phyloP scores from a whole-genome alignment of 805 yeast species.

The Sugiyamaella smithiae region DNA sequence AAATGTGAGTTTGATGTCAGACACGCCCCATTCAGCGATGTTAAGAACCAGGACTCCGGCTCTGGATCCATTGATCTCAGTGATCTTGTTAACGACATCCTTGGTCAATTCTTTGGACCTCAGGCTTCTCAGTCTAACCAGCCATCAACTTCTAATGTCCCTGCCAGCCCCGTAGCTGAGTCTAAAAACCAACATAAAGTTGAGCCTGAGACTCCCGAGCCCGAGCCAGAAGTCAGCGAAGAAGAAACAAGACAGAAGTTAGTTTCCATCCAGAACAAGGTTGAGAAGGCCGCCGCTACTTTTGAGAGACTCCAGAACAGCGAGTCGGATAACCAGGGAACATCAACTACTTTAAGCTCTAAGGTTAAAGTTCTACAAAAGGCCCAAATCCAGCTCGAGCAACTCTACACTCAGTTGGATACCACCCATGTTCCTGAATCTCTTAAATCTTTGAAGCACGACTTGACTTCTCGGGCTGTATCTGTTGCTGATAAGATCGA shows the following conservation, averaged over 20 bases:
- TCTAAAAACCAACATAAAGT: neutral
- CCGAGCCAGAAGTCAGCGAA: conserved; percentile 4
- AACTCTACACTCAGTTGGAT: conserved; percentile 27
- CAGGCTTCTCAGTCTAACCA: neutral
- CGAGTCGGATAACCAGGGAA: conserved; percentile 7
- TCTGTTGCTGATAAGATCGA: conserved; percentile 26
- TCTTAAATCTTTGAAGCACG: conserved; percentile 21
- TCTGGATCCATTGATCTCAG: conserved; percentile 9
- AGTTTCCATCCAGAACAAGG: conserved; percentile 14
- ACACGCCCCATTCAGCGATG: neutral
- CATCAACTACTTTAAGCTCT: conserved; percentile 18
- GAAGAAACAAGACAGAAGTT: conserved; percentile 4
- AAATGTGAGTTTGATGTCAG: neutral
- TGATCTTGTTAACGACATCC: conserved; percentile 10
- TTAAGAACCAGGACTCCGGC: neutral
- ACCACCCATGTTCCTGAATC: conserved; percentile 9
- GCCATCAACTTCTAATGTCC: neutral
- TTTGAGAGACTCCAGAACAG: conserved; percentile 21
- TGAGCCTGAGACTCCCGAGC: conserved; percentile 6
- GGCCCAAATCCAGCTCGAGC: conserved; percentile 27
- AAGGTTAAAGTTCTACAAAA: conserved; percentile 28
- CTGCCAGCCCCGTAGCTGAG: neutral
- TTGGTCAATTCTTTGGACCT: neutral
- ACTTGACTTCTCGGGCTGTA: conserved; percentile 21
- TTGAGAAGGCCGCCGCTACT: conserved; percentile 21